phyloP scores from a whole-genome alignment of 169 alveolate species.

The Plasmodium ovale region DNA sequence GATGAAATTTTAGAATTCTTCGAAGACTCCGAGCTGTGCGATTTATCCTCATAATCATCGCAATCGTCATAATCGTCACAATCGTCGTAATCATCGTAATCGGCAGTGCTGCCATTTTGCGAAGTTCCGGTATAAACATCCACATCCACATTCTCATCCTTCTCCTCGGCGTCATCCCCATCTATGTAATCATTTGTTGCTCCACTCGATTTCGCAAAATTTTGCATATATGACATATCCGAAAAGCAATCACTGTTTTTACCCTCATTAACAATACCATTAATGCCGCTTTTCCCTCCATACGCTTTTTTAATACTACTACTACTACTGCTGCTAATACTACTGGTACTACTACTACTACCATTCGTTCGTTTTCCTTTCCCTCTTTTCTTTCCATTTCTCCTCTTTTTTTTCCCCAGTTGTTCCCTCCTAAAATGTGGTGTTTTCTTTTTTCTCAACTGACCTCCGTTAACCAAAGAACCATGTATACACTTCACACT shows the following conservation, averaged over 20 bases:
- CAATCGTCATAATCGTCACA: conserved; percentile 1
- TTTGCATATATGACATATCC: conserved; percentile 17
- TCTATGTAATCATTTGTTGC: conserved; percentile 2
- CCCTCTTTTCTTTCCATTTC: not conserved
- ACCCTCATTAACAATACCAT: conserved; percentile 4
- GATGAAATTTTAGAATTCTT: conserved; percentile 23
- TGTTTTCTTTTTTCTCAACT: not conserved
- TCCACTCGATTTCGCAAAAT: conserved; percentile 15
- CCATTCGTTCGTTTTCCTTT: not conserved
- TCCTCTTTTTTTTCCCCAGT: not conserved
- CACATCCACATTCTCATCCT: not conserved
- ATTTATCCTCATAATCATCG: conserved; percentile 13
- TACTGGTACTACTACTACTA: not conserved
- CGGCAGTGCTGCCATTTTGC: not conserved
- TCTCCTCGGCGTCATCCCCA: not conserved
- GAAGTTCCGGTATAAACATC: not conserved
- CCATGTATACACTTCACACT: not conserved
- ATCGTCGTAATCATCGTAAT: not conserved
- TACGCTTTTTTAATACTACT: not conserved
- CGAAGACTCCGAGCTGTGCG: conserved; percentile 17
- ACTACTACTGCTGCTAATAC: not conserved
- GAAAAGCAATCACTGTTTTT: conserved; percentile 35
- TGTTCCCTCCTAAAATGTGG: not conserved
- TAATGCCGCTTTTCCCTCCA: not conserved
- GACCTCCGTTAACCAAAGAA: too few species aligned